Base-by-base conservation (phyloP, 164 flowering plant species). In the Euptelea pleiosperma region DNA sequence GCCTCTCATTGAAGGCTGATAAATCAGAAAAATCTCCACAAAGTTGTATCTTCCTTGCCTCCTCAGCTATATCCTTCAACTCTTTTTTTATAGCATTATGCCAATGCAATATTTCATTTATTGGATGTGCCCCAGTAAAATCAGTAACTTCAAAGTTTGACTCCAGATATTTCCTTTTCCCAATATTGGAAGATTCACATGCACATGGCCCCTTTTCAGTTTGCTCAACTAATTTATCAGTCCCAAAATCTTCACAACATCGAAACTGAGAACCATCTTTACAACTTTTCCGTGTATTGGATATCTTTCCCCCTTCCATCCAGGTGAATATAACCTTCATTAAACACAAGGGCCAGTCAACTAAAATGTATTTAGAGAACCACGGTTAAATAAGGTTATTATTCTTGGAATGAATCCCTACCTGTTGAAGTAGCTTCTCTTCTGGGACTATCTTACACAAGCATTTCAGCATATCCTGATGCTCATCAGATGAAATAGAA, bases 61-160 rank as follows among this genome's bases (percentile, higher is more conserved):
- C 82, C 59, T 79, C 75, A 37, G 88, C 85, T 59, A 89, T 87
- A 65, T 82, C 95, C 53, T 41, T 82, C 67, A 92, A 63, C 75
- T 92, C 98, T 58, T 49, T 70, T 58, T 68, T 78, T 49, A 92
- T 89, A 15, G 96, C 96, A 50, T 80, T 83, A 58, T 92, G 98
- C 96, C 96, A 89, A 62, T 72, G 81, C 72, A 92, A 66, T 70
- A 89, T 87, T 65, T 87, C 98, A 76, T 92, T 79, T 62, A 92
- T 79, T 29, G 98, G 98, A 66, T 62, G 68, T 10, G 61, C 57
- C 40, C 43, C 60, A 52, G 53, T 60, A 18, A 77, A 49, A 66
- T 64, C 57, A 22, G 67, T 34, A 62, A 37, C 44, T 61, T 55
- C 75, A 68, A 37, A 48, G 41, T 58, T 62, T 28, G 72, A 56